phyloP scores from a whole-genome alignment of 2,329 filamentous ascomycete species.

The Trichoderma oligosporum region DNA sequence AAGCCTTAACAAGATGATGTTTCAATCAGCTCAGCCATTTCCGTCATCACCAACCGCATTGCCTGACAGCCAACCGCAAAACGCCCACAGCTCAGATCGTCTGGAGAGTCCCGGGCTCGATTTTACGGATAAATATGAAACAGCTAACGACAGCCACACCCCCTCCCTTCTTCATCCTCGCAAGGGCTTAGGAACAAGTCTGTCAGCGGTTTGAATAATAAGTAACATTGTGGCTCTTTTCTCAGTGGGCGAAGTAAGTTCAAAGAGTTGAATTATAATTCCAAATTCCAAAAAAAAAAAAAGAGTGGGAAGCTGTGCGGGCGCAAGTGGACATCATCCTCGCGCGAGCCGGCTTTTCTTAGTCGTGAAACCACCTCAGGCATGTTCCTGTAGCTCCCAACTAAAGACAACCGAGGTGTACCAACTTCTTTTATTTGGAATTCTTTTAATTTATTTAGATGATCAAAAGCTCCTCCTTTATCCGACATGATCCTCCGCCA shows the following conservation, averaged over 20 bases:
- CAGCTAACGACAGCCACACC: not conserved
- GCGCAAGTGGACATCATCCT: not conserved
- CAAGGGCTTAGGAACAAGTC: not conserved
- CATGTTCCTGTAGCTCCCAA: not conserved
- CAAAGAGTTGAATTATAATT: not conserved
- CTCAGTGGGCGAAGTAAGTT: not conserved
- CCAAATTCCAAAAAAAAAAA: not conserved
- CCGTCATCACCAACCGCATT: not conserved
- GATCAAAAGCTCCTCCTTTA: slow-evolving; percentile 6
- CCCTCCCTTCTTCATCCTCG: not conserved
- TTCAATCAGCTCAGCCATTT: slow-evolving; percentile 1
- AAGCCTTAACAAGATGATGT: no score
- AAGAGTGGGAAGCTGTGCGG: not conserved
- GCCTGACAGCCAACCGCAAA: not conserved
- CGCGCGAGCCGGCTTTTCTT: not conserved
- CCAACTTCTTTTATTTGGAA: not conserved
- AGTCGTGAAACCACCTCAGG: no score
- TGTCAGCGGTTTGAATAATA: not conserved
- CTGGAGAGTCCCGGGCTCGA: not conserved
- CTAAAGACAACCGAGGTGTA: not conserved
- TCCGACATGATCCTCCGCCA: slow-evolving; percentile 1
- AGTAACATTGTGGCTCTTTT: not conserved
- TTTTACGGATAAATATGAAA: slow-evolving; percentile 2
- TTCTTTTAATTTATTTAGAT: not conserved
- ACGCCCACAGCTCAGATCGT: slow-evolving; percentile 1